Conservation (phyloP, 768 basidiomycete species). For the Trametes cingulata region DNA sequence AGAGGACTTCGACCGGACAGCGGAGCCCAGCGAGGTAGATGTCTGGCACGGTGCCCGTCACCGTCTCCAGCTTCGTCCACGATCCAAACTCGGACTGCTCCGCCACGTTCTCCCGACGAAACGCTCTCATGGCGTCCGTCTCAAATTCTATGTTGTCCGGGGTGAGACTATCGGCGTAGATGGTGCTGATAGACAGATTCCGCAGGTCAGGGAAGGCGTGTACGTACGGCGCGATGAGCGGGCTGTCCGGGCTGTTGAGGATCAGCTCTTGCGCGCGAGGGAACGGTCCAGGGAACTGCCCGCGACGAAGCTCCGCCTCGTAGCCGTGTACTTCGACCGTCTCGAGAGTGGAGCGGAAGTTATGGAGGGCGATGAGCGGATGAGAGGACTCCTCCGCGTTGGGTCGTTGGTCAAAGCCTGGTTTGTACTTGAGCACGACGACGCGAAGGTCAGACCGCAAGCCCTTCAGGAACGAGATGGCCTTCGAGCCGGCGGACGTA, state of each 20-base stretch:
- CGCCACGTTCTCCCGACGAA: neutral
- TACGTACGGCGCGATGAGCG: conserved; percentile 5
- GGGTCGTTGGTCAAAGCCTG: neutral
- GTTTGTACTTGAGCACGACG: neutral
- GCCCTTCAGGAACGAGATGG: neutral
- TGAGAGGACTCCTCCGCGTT: neutral
- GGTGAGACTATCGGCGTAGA: neutral
- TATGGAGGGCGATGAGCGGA: neutral
- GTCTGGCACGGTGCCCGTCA: conserved; percentile 4
- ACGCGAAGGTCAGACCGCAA: neutral
- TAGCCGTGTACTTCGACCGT: neutral
- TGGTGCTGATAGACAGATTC: conserved; percentile 2
- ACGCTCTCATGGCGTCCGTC: neutral
- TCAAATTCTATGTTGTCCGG: neutral
- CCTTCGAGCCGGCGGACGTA: neutral
- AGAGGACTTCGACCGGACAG: conserved; percentile 1
- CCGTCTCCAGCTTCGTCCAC: conserved; percentile 9
- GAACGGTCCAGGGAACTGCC: neutral
- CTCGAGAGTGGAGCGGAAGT: neutral
- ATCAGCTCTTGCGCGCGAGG: neutral
- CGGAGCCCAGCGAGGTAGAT: neutral
- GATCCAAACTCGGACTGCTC: neutral
- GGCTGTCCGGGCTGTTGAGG: conserved; percentile 4
- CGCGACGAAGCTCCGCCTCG: neutral
- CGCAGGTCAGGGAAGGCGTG: conserved; percentile 4